Evolutionary conservation across 495 filamentous ascomycete species (phyloP), one percentile per base, ranked within the genome.

Genomic region (Saxophila tyrrhenica): DNA sequence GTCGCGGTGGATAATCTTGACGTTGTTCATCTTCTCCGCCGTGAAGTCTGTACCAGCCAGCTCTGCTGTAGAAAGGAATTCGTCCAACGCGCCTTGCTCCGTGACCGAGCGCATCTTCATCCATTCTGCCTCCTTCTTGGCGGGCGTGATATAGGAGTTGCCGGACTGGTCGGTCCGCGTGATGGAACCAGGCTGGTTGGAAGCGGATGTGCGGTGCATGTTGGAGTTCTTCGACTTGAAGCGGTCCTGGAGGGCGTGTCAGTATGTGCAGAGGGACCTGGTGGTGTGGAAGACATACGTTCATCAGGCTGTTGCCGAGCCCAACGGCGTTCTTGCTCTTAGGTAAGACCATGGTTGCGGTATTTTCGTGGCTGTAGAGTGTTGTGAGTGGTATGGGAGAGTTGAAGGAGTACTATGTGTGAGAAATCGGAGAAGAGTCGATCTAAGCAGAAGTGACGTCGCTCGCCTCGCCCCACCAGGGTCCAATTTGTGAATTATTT

Each of bases 81-180:
- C 84, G 70, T 98, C 92, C 49, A 98, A 80, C 38, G 91, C 89
- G 53, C 82, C 91, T 72, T 99, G 94, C 74, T 97, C 91, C 22
- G 94, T 99, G 60, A 97, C 85, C 72, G 86, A 91, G 70, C 90
- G 87, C 91, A 98, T 96, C 75, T 96, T 97, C 63, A 89, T 81
- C 85, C 86, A 90, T 60, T 80, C 73, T 50, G 85, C 86, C 65
- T 92, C 85, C 64, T 85, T 81, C 57, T 75, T 78, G 54, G 78
- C 77, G 56, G 67, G 68, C 19, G 67, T 71, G 49, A 69, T 51
- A 51, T 72, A 73, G 52, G 65, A 44, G 44, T 58, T 52, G 35
- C 58, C 58, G 2, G 24, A 16, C 39, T 56, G 49, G 47, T 61
- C 51, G 19, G 20, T 47, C 23, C 69, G 54, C 50, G 63, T 24